Conservation (phyloP, 352 stramenopile genomes). For the Pythium guiyangense region DNA sequence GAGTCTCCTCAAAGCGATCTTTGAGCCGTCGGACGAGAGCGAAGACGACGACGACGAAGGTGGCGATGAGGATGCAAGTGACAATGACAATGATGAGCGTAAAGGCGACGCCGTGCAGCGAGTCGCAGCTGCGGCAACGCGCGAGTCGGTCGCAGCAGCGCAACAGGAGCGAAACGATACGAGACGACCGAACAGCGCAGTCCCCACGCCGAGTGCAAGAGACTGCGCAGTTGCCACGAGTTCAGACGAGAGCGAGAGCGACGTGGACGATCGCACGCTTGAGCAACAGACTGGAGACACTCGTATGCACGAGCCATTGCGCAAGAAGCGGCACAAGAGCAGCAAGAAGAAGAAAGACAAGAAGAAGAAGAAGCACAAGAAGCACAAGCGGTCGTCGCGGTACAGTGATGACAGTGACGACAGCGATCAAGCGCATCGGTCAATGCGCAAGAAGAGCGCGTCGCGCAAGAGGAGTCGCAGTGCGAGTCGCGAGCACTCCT, state of each 20-base stretch:
- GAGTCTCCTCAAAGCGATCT: constrained; percentile 75
- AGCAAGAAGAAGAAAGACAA: too few relatives aligned
- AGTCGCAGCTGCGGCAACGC: too few relatives aligned
- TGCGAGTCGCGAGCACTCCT: constrained; percentile 5
- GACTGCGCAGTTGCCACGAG: too few relatives aligned
- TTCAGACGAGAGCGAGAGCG: too few relatives aligned
- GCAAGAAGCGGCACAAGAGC: constrained; percentile 16
- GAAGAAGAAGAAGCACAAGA: constrained; percentile 10
- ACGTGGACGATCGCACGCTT: too few relatives aligned
- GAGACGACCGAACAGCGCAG: too few relatives aligned
- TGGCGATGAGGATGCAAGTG: constrained; percentile 16
- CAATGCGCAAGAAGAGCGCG: constrained; percentile 20
- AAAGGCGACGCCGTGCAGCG: background rate
- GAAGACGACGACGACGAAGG: constrained; percentile 31
- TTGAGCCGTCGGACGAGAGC: constrained; percentile 71
- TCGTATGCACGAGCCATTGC: too few relatives aligned
- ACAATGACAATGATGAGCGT: constrained; percentile 16
- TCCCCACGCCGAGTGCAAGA: too few relatives aligned
- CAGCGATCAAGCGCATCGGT: constrained; percentile 24
- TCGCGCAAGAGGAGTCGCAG: constrained; percentile 17
- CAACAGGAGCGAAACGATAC: too few relatives aligned
- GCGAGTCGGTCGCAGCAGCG: too few relatives aligned
- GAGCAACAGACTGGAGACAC: too few relatives aligned
- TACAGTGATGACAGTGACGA: constrained; percentile 15
- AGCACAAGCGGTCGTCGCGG: constrained; percentile 15